These are phyloP conservation scores for Cyberlindnera mycetangii DNA, from an alignment of 805 yeast species.

Conservation along the genomic window DNA sequence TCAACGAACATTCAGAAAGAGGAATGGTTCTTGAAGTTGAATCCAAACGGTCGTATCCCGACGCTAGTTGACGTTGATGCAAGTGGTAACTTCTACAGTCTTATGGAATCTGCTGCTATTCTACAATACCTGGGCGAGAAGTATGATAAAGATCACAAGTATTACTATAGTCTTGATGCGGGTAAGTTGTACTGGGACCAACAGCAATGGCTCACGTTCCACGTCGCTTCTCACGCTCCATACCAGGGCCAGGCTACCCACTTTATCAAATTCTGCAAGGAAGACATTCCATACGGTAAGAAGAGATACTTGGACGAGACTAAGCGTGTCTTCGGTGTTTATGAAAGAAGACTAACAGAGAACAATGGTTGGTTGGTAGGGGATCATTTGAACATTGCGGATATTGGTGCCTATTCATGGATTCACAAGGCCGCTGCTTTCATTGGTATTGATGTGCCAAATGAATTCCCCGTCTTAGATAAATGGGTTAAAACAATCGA, in stretches of 20 bases:
- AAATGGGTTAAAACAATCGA: constrained; percentile 40
- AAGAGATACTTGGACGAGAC: constrained; percentile 51
- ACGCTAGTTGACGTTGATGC: constrained; percentile 39
- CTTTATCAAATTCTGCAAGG: constrained; percentile 43
- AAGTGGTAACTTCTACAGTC: constrained; percentile 40
- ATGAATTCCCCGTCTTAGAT: constrained; percentile 37
- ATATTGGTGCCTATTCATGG: constrained; percentile 51
- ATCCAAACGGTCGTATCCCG: constrained; percentile 66
- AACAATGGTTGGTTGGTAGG: constrained; percentile 61
- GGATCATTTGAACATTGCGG: constrained; percentile 57
- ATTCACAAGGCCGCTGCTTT: constrained; percentile 18
- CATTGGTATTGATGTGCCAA: constrained; percentile 31
- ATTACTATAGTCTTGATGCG: constrained; percentile 30
- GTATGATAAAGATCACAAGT: constrained; percentile 52
- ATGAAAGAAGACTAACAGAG: constrained; percentile 46
- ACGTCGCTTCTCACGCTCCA: constrained; percentile 59
- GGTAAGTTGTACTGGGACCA: constrained; percentile 48
- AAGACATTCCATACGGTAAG: constrained; percentile 52
- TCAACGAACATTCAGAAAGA: constrained; percentile 45
- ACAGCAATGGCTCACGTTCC: constrained; percentile 53
- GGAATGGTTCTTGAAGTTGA: constrained; percentile 52
- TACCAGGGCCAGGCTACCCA: constrained; percentile 60
- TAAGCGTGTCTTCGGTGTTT: constrained; percentile 50
- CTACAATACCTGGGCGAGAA: constrained; percentile 56
- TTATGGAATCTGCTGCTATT: constrained; percentile 63